These are phyloP conservation scores for Mallotus repandus DNA, from an alignment of 441 rosid species.

Conservation along the genomic window DNA sequence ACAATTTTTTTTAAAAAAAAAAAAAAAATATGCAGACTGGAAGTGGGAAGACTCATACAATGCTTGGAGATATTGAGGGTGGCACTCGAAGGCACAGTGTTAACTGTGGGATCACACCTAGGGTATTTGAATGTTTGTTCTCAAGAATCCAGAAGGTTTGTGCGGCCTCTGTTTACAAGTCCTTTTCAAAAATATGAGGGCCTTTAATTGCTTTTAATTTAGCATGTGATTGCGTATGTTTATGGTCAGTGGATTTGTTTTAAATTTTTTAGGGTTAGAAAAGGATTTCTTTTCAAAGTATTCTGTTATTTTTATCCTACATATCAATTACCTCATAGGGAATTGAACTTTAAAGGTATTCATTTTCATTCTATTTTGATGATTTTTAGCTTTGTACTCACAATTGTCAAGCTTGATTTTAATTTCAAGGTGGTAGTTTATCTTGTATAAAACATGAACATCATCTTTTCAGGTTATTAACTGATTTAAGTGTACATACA, in stretches of 20 bases:
- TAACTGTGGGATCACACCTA: slow-evolving; percentile 94
- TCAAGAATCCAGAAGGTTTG: slow-evolving; percentile 89
- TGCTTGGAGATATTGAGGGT: slow-evolving; percentile 99
- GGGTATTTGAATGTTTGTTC: slow-evolving; percentile 90
- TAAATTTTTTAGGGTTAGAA: not conserved
- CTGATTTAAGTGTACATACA: not conserved
- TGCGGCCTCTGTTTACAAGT: not conserved
- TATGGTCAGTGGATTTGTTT: not conserved
- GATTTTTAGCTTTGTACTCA: not conserved
- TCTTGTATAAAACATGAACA: not conserved
- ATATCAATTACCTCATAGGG: not conserved
- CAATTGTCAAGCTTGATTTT: not conserved
- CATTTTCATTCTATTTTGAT: not conserved
- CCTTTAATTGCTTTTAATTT: not conserved
- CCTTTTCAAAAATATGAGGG: not conserved
- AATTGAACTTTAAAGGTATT: not conserved
- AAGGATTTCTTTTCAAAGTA: not conserved
- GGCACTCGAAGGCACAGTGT: slow-evolving; percentile 95
- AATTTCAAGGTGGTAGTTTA: not conserved
- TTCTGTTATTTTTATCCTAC: not conserved
- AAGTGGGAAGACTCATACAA: slow-evolving; percentile 99
- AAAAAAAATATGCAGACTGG: slow-evolving; percentile 79
- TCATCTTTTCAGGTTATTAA: not conserved
- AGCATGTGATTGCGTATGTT: not conserved
- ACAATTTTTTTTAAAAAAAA: too few relatives aligned